These are phyloP conservation scores for Leccinum obscurum DNA, from an alignment of 768 basidiomycete species.

Conservation along the genomic window DNA sequence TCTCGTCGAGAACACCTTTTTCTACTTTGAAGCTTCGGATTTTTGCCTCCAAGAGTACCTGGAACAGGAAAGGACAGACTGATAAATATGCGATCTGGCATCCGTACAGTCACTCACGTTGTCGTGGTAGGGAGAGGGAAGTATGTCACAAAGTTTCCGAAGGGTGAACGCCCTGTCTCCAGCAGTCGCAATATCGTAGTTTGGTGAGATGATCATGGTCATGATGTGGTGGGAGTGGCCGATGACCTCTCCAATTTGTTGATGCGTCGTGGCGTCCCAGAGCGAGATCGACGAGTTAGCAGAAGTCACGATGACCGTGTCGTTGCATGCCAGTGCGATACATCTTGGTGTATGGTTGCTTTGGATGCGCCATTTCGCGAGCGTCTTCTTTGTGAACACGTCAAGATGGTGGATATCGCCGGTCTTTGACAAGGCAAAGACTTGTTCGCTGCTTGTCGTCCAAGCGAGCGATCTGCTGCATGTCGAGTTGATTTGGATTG, in stretches of 20 bases:
- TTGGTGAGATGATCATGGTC: background rate
- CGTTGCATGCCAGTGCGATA: background rate
- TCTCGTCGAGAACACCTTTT: background rate
- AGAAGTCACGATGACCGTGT: background rate
- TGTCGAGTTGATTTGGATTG: background rate
- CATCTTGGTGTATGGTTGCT: background rate
- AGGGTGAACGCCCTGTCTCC: background rate
- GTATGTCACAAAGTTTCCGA: background rate
- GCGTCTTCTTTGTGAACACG: background rate
- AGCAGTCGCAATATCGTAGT: background rate
- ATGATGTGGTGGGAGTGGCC: background rate
- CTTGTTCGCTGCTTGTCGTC: background rate
- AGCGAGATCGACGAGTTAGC: background rate
- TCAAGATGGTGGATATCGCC: background rate
- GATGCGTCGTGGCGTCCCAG: background rate
- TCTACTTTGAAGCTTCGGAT: background rate
- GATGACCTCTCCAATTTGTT: background rate
- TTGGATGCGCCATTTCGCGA: background rate
- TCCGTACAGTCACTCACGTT: background rate
- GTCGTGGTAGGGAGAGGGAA: background rate
- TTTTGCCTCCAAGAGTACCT: background rate
- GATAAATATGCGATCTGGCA: background rate
- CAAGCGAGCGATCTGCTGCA: background rate
- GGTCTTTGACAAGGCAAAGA: background rate
- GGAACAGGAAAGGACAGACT: background rate